Conservation (phyloP, 163 green algal genomes). For the Volvox carteri region DNA sequence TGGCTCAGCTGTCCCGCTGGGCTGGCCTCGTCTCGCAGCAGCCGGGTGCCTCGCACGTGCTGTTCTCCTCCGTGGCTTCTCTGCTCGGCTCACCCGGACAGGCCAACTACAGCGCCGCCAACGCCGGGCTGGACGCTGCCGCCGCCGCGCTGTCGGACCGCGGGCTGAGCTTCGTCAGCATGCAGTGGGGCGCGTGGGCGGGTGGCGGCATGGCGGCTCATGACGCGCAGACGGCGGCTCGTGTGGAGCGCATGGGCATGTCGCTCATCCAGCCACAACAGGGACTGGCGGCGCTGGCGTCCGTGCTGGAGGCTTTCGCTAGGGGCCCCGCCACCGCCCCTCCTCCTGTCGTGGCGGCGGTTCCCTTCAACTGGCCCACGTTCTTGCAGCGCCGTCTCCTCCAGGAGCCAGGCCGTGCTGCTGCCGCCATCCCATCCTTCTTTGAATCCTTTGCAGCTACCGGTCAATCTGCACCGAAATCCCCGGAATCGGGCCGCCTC, state of each 20-base stretch:
- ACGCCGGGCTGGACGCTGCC: slow-evolving; percentile 84
- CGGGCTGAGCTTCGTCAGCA: slow-evolving; percentile 65
- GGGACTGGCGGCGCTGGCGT: slow-evolving; percentile 79
- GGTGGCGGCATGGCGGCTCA: slow-evolving; percentile 88
- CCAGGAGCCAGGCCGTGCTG: not conserved
- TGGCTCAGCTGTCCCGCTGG: slow-evolving; percentile 51
- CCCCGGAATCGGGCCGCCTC: not conserved
- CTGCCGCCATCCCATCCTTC: not conserved
- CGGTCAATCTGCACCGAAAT: too few relatives aligned
- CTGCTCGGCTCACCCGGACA: slow-evolving; percentile 89
- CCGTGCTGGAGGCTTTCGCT: slow-evolving; percentile 43
- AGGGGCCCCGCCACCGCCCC: too few relatives aligned
- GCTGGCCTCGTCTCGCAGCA: slow-evolving; percentile 9
- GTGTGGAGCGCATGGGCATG: slow-evolving; percentile 89
- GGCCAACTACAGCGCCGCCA: slow-evolving; percentile 93
- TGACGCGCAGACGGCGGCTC: slow-evolving; percentile 72
- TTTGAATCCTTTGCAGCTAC: not conserved
- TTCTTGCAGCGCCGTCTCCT: slow-evolving; percentile 65
- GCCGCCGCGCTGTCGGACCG: slow-evolving; percentile 4
- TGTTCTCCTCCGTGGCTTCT: slow-evolving; percentile 78
- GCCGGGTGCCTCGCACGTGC: slow-evolving; percentile 55
- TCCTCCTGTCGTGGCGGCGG: slow-evolving; percentile 52
- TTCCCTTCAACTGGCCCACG: slow-evolving; percentile 73
- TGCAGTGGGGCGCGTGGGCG: slow-evolving; percentile 91
- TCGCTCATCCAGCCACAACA: slow-evolving; percentile 71